Evolutionary conservation across 495 filamentous ascomycete species (phyloP), one percentile per base, ranked within the genome.

Genomic region (Poronia punctata): DNA sequence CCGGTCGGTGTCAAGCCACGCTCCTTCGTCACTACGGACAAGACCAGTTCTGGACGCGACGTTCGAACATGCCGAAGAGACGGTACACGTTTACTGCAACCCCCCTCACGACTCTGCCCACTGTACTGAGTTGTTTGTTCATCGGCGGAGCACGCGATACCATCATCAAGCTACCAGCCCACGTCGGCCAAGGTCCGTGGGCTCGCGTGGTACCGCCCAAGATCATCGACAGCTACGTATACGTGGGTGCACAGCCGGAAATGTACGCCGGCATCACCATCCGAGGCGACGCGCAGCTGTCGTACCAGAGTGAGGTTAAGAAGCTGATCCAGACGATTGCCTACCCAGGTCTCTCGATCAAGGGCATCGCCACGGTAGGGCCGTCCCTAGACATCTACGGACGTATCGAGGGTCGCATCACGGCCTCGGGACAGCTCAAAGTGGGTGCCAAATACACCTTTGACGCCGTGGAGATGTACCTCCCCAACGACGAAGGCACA

Each of bases 301-400:
- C 29, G 29, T 31, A 31, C 11, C 29, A 31, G 29, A 31, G 29
- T 31, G 29, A 31, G 29, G 29, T 31, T 12, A 31, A 31, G 29
- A 31, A 31, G 11, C 11, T 31, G 29, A 31, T 31, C 11, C 29
- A 31, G 29, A 31, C 29, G 7, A 31, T 31, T 11, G 29, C 29
- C 5, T 31, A 31, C 29, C 29, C 29, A 5, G 29, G 29, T 3
- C 42, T 61, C 10, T 40, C 45, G 2, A 56, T 64, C 40, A 64
- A 61, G 39, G 60, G 60, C 12, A 61, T 64, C 15, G 60, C 58
- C 3, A 48, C 58, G 3, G 53, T 64, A 8, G 60, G 60, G 5
- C 60, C 29, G 12, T 31, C 29, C n/a, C 29, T 31, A 12, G 29
- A 31, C 60, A 1, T 45, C n/a, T 23, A 32, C 7, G 15, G 43